These are phyloP conservation scores for Suhomyces chickasaworum DNA, from an alignment of 1,139 yeast genomes.

Conservation along the genomic window DNA sequence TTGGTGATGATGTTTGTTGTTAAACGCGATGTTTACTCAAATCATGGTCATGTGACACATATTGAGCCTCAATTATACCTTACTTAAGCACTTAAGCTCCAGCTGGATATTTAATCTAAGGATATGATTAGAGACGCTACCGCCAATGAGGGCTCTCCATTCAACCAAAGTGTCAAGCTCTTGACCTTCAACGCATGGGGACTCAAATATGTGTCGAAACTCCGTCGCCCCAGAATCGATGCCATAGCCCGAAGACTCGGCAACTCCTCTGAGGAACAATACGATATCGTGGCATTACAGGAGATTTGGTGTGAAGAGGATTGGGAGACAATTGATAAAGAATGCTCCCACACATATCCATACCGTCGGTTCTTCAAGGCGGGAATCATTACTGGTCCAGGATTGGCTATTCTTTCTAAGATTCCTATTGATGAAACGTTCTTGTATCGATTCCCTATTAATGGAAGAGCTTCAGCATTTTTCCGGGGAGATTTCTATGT, in stretches of 20 bases:
- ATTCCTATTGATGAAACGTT: conserved; percentile 81
- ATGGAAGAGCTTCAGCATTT: conserved; percentile 93
- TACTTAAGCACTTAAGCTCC: no score
- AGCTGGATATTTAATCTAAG: no score
- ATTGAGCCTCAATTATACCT: no score
- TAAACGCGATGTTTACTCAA: conserved; percentile 2
- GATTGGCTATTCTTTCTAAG: conserved; percentile 80
- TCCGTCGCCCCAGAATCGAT: conserved; percentile 59
- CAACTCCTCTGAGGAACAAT: conserved; percentile 45
- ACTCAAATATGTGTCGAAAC: conserved; percentile 74
- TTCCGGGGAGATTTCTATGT: conserved; percentile 97
- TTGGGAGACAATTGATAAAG: conserved; percentile 61
- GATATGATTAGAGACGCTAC: conserved; percentile 4
- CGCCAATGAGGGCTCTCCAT: neutral
- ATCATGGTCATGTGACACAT: conserved; percentile 2
- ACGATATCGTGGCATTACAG: conserved; percentile 86
- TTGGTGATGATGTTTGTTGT: conserved; percentile 3
- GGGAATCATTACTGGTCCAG: conserved; percentile 93
- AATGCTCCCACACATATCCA: conserved; percentile 55
- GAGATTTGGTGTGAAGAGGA: conserved; percentile 92
- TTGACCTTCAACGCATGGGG: conserved; percentile 89
- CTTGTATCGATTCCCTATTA: conserved; percentile 81
- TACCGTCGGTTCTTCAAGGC: conserved; percentile 71
- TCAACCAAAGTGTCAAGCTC: conserved; percentile 24
- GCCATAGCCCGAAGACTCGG: conserved; percentile 76